These are phyloP conservation scores for Micractinium conductrix DNA, from an alignment of 139 green algal species.

Conservation along the genomic window DNA sequence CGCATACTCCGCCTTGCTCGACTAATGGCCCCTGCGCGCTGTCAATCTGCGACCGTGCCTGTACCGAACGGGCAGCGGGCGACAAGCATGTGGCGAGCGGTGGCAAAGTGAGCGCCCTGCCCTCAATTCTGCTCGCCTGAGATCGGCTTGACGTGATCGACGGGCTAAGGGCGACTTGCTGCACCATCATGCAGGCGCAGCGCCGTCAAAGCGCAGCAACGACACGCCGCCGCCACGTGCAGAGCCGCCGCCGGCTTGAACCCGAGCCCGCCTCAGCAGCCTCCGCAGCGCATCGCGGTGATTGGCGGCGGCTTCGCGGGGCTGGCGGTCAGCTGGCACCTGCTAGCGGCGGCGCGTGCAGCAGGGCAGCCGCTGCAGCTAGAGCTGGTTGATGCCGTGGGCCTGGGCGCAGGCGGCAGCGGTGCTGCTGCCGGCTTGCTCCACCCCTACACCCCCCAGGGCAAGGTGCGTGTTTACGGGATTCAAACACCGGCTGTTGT, in stretches of 20 bases:
- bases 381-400: slow-evolving; percentile 77
- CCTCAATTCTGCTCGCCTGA: too few species aligned
- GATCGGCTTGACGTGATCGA: too few species aligned
- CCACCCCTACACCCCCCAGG: slow-evolving; percentile 83
- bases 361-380: slow-evolving; percentile 53
- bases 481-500: too few species aligned
- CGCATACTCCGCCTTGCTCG: too few species aligned
- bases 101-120: too few species aligned
- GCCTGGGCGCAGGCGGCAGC: slow-evolving; percentile 85
- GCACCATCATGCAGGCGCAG: background rate
- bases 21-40: too few species aligned
- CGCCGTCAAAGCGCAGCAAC: background rate
- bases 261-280: background rate
- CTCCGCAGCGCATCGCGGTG: slow-evolving; percentile 55
- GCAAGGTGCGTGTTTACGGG: slow-evolving; percentile 80
- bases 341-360: slow-evolving; percentile 49
- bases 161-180: too few species aligned
- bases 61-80: too few species aligned
- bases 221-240: background rate
- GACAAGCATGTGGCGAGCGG: too few species aligned
- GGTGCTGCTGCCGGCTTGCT: slow-evolving; percentile 90
- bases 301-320: slow-evolving; percentile 87
- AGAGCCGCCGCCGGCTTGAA: background rate
- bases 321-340: slow-evolving; percentile 71
- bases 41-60: too few species aligned